A percentile compares a stretch with the other conserved stretches of the same genome.
Conservation (phyloP, 148 eudicot species). For the Beta vulgaris region DNA sequence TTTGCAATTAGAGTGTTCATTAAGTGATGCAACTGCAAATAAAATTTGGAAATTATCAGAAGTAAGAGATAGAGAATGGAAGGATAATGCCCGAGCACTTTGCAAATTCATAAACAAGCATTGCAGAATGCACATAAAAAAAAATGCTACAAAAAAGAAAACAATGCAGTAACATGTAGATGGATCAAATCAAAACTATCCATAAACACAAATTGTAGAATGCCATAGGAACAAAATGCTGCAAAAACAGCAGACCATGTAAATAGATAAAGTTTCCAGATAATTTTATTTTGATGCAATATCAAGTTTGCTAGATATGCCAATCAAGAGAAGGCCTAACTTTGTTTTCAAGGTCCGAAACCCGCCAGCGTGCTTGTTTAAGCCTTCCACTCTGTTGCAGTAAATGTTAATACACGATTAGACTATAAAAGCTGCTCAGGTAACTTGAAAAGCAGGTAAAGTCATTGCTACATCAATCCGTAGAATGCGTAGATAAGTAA, state of each 20-base stretch:
- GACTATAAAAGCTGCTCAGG: no score
- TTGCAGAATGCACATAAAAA: neutral
- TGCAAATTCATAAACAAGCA: neutral
- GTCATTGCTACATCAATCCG: slow-evolving; percentile 4
- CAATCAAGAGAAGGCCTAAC: slow-evolving; percentile 29
- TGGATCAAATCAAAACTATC: neutral
- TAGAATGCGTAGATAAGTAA: neutral
- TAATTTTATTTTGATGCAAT: no score
- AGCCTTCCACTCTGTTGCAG: slow-evolving; percentile 66
- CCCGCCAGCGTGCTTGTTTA: slow-evolving; percentile 67
- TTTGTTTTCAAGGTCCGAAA: slow-evolving; percentile 73
- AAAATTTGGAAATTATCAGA: slow-evolving; percentile 8
- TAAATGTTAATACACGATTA: slow-evolving; percentile 14
- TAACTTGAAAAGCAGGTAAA: neutral
- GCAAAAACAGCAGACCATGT: neutral
- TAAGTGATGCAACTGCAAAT: slow-evolving; percentile 64
- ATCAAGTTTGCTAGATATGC: no score
- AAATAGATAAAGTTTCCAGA: neutral
- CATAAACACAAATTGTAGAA: neutral
- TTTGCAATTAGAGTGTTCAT: slow-evolving; percentile 58
- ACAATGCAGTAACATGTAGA: no score
- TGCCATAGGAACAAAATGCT: neutral
- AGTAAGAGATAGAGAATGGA: neutral
- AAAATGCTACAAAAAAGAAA: neutral
- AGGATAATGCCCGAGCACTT: neutral